Evolutionary conservation across 345 rosid genomes (phyloP), one percentile per base, ranked within the genome.

Genomic region (Ceriops decandra): DNA sequence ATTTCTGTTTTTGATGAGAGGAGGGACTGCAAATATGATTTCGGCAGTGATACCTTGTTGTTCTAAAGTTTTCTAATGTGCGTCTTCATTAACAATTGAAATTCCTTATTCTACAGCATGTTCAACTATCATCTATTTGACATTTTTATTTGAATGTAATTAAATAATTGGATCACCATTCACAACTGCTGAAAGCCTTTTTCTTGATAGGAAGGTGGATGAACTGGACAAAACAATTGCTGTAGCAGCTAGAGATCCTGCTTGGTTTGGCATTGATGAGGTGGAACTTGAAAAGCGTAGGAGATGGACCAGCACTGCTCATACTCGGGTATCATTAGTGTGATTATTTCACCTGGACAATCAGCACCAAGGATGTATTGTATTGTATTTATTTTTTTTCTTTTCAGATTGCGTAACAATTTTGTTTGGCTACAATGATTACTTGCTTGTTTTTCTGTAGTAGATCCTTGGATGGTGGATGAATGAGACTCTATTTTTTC

Each of bases 191-290:
- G 86, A 86, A 63, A 74, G 69, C 36, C 62, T 80, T 72, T 71
- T 66, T 83, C 74, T 71, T 88, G 85, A 86, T 87, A 84, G 90
- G 88, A 88, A 92, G 99, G 96, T 95, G 81, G 97, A 88, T 84
- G 97, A 91, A 81, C 83, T 95, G 81, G 98, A 92, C 76, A 95
- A 95, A 74, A 82, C 99, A 53, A 85, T 95, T 74, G 63, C 83
- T 20, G 96, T 95, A 66, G 98, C 99, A 36, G 90, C 91, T 24
- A 84, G 83, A 79, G 98, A 91, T 78, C 99, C 97, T 74, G 31
- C 96, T 57, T 88, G 81, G 83, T 92, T 90, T 82, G 98, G 99
- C 61, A 92, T 92, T 77, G 82, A 87, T 80, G 86, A 82, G 60
- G 76, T 66, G 51, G 97, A 95, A 80, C 99, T 95, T 74, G 96